These are phyloP conservation scores for Liquidambar formosana DNA, from an alignment of 164 flowering plant species.

Conservation along the genomic window DNA sequence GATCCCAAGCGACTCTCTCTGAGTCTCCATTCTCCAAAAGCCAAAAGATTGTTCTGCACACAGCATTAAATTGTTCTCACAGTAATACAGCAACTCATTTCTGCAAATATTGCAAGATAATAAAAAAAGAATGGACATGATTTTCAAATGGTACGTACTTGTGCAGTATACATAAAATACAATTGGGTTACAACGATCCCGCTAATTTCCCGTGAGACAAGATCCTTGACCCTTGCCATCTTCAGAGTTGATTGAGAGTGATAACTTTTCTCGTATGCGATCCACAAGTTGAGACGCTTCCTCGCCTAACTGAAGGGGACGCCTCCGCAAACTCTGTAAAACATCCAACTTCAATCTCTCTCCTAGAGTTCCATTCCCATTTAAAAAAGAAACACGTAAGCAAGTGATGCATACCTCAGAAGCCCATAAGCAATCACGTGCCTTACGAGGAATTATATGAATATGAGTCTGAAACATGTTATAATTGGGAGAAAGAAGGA, in stretches of 20 bases:
- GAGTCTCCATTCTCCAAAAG: too few species aligned
- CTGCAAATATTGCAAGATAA: background rate
- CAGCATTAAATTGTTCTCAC: too few species aligned
- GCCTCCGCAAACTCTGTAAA: constrained; percentile 63
- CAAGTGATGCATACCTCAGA: constrained; percentile 59
- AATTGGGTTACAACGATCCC: background rate
- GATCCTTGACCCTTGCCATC: constrained; percentile 35
- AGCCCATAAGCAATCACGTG: constrained; percentile 72
- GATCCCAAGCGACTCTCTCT: too few species aligned
- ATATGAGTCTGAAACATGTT: constrained; percentile 70
- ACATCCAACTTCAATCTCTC: background rate
- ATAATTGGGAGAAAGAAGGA: background rate
- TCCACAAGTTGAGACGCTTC: constrained; percentile 54
- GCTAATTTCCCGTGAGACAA: constrained; percentile 18
- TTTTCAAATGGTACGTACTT: background rate
- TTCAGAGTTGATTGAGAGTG: constrained; percentile 16
- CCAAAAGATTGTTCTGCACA: too few species aligned
- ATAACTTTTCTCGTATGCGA: constrained; percentile 44
- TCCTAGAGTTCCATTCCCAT: background rate
- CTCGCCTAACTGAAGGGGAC: constrained; percentile 42
- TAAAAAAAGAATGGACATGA: background rate
- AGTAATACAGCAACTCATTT: background rate
- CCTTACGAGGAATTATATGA: constrained; percentile 88
- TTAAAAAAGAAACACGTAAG: background rate
- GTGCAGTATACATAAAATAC: background rate